phyloP scores from a whole-genome alignment of 2,329 filamentous ascomycete species.

The Cryoendolithus antarcticus region DNA sequence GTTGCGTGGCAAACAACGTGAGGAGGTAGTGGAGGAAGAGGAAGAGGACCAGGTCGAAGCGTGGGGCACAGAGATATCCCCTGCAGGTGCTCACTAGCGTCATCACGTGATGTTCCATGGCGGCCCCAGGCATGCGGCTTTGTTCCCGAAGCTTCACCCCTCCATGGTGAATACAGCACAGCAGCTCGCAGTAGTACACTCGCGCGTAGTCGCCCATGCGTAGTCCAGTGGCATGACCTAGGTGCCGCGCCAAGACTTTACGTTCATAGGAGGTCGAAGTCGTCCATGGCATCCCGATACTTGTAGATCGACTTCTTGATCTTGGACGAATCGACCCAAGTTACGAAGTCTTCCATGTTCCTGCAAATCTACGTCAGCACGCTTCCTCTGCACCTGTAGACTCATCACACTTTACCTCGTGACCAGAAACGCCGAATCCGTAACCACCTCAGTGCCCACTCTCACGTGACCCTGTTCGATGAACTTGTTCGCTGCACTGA shows the following conservation, averaged over 20 bases:
- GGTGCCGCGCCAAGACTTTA: no score
- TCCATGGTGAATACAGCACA: no score
- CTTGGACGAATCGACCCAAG: conserved; percentile 92
- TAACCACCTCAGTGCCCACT: conserved; percentile 80
- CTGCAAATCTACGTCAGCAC: conserved; percentile 25
- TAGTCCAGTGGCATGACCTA: no score
- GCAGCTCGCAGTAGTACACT: no score
- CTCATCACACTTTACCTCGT: conserved; percentile 37
- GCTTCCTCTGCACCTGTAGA: neutral
- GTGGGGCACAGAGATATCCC: no score
- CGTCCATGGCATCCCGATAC: conserved; percentile 88
- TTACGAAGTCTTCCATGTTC: conserved; percentile 90
- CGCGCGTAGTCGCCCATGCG: no score
- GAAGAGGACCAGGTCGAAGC: no score
- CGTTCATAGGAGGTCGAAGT: conserved; percentile 70
- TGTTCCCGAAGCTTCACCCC: no score
- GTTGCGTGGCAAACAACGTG: no score
- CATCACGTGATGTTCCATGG: neutral
- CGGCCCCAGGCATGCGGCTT: neutral
- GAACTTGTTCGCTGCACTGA: conserved; percentile 67
- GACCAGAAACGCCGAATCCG: conserved; percentile 79
- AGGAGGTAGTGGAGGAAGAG: no score
- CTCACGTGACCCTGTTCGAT: conserved; percentile 91
- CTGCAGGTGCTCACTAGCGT: neutral
- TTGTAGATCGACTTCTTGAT: conserved; percentile 93